Percentiles rank a stretch among this genome's conserved stretches.
Conservation (phyloP, 1,284 basidiomycete genomes). For the Lentinus polychrous region DNA sequence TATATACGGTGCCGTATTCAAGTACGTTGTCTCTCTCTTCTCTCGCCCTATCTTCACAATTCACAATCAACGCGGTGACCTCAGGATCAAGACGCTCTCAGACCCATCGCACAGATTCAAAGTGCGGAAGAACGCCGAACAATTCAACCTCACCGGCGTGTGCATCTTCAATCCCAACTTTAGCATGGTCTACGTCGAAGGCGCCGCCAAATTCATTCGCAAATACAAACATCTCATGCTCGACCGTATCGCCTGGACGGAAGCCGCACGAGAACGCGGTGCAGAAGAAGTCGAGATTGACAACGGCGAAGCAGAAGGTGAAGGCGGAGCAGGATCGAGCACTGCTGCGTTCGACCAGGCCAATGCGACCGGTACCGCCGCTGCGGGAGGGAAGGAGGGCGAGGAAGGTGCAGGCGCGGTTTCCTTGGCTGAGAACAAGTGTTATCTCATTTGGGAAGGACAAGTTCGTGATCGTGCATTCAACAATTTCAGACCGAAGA, state of each 20-base stretch:
- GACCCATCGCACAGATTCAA: slow-evolving; percentile 95
- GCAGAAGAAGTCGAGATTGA: slow-evolving; percentile 64
- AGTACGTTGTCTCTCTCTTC: slow-evolving; percentile 43
- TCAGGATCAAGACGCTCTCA: slow-evolving; percentile 80
- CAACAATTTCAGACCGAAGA: slow-evolving; percentile 75
- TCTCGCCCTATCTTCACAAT: slow-evolving; percentile 7
- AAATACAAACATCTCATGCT: slow-evolving; percentile 88
- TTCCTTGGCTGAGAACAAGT: slow-evolving; percentile 79
- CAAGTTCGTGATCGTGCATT: slow-evolving; percentile 80
- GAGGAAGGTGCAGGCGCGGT: slow-evolving; percentile 29
- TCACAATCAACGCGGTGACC: slow-evolving; percentile 1
- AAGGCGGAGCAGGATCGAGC: slow-evolving; percentile 16
- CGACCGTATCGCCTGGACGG: slow-evolving; percentile 90
- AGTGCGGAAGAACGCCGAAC: slow-evolving; percentile 92
- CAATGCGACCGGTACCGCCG: slow-evolving; percentile 22
- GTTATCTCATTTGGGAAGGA: slow-evolving; percentile 92
- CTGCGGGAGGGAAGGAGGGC: slow-evolving; percentile 5
- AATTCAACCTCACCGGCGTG: slow-evolving; percentile 81
- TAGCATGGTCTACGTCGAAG: slow-evolving; percentile 91
- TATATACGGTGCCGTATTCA: slow-evolving; percentile 83
- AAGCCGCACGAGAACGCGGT: slow-evolving; percentile 76
- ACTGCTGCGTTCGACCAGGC: slow-evolving; percentile 1
- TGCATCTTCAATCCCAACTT: slow-evolving; percentile 88
- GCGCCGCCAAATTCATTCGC: slow-evolving; percentile 79
- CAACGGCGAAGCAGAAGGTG: slow-evolving; percentile 41